Conservation (phyloP, 108 stramenopile species). For the Skeletonema potamos region DNA sequence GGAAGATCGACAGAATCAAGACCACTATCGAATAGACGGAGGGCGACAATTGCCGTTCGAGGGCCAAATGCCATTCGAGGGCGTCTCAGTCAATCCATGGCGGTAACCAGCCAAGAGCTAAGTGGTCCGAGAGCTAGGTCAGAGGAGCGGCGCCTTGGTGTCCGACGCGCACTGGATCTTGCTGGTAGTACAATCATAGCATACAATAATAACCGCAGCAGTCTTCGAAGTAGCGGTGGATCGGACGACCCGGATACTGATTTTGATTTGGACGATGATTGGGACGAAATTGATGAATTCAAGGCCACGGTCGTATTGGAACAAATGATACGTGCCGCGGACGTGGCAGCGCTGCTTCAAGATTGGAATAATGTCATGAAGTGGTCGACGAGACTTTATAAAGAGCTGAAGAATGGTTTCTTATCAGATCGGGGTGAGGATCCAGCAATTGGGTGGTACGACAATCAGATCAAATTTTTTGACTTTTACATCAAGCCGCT, state of each 20-base stretch:
- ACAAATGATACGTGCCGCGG: slow-evolving; percentile 46
- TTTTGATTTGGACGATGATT: slow-evolving; percentile 26
- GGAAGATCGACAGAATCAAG: neutral
- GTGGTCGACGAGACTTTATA: slow-evolving; percentile 53
- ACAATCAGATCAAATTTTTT: slow-evolving; percentile 76
- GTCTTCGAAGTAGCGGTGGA: neutral
- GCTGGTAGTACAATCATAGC: slow-evolving; percentile 66
- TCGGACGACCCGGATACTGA: neutral
- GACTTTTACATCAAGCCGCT: slow-evolving; percentile 75
- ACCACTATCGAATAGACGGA: neutral
- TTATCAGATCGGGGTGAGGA: slow-evolving; percentile 58
- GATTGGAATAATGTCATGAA: slow-evolving; percentile 50
- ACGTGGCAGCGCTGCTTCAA: slow-evolving; percentile 57
- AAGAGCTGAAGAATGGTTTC: slow-evolving; percentile 48
- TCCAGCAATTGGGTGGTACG: slow-evolving; percentile 68
- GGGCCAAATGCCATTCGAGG: neutral
- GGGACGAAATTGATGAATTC: slow-evolving; percentile 65
- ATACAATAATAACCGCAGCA: slow-evolving; percentile 17
- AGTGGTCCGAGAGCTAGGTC: neutral
- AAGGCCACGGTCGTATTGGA: slow-evolving; percentile 70
- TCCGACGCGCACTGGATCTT: slow-evolving; percentile 73
- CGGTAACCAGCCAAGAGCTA: neutral
- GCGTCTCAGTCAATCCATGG: slow-evolving; percentile 4
- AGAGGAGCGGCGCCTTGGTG: slow-evolving; percentile 49
- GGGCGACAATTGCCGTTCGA: neutral